These are phyloP conservation scores for Ilex aquifolium DNA, from an alignment of 257 asterid species.

Conservation along the genomic window DNA sequence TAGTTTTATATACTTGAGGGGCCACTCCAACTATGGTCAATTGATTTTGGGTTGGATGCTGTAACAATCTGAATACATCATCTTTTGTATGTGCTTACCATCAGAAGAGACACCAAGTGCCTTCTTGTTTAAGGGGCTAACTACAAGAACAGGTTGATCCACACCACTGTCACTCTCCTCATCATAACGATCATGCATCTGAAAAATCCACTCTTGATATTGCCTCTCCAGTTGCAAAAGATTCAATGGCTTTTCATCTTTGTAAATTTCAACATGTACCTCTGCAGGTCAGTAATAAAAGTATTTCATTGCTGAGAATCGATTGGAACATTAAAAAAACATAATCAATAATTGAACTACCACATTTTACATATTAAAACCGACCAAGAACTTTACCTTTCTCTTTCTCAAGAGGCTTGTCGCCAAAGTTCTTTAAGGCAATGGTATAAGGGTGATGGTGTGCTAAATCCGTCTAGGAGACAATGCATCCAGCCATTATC, in stretches of 20 bases:
- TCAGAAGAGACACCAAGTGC: slow-evolving; percentile 41
- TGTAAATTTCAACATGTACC: slow-evolving; percentile 29
- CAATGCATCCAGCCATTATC: not conserved
- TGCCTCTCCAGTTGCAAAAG: slow-evolving; percentile 47
- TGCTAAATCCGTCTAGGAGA: slow-evolving; percentile 54
- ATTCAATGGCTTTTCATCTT: slow-evolving; percentile 41
- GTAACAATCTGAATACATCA: no score
- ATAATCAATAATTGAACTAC: slow-evolving; percentile 1
- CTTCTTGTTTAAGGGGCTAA: slow-evolving; percentile 33
- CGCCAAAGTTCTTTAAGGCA: slow-evolving; percentile 60
- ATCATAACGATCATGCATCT: slow-evolving; percentile 57
- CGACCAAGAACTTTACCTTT: slow-evolving; percentile 26
- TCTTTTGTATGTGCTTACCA: slow-evolving; percentile 33
- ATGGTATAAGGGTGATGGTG: slow-evolving; percentile 54
- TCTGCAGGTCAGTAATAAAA: slow-evolving; percentile 25
- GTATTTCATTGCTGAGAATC: not conserved
- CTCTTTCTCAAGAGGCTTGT: slow-evolving; percentile 30
- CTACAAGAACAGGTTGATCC: slow-evolving; percentile 40
- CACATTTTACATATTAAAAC: not conserved
- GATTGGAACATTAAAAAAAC: not conserved
- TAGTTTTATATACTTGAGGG: no score
- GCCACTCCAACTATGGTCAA: no score
- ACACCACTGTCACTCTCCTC: slow-evolving; percentile 46
- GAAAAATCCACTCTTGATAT: slow-evolving; percentile 50
- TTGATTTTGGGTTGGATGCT: no score